A percentile compares a stretch with the other conserved stretches of the same genome.
Conservation (phyloP, 345 rosid genomes). For the Bruguiera parviflora region DNA sequence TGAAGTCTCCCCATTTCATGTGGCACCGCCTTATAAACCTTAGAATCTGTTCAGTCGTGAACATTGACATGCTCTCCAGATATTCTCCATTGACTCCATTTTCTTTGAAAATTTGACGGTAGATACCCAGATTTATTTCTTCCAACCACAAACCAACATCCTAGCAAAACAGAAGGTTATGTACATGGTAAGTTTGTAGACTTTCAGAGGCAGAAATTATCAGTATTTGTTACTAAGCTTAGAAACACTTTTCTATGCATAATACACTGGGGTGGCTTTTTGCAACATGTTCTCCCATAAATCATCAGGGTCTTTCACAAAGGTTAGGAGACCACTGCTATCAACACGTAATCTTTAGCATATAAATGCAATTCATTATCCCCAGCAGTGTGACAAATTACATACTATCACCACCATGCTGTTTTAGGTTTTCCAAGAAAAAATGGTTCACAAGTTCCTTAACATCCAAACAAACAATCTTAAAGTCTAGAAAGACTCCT, state of each 20-base stretch:
- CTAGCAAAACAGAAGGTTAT: slow-evolving; percentile 30
- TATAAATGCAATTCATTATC: background rate
- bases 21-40: slow-evolving; percentile 96
- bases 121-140: slow-evolving; percentile 84
- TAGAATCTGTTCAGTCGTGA: slow-evolving; percentile 97
- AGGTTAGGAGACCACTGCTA: background rate
- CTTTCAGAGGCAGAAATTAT: background rate
- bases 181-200: slow-evolving; percentile 1
- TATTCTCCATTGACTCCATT: slow-evolving; percentile 92
- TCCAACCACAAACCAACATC: slow-evolving; percentile 98
- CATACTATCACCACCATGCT: background rate
- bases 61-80: slow-evolving; percentile 95
- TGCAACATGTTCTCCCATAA: background rate
- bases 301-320: background rate
- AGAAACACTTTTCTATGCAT: too few relatives aligned
- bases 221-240: background rate
- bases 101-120: slow-evolving; percentile 86
- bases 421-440: background rate
- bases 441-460: background rate
- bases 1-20: slow-evolving; percentile 99
- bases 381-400: background rate
- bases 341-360: background rate
- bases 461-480: background rate
- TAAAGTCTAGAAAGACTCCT: background rate
- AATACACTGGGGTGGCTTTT: background rate